These are phyloP conservation scores for Furcasterigmium furcatum DNA, from an alignment of 2,329 filamentous ascomycete species.

Conservation along the genomic window DNA sequence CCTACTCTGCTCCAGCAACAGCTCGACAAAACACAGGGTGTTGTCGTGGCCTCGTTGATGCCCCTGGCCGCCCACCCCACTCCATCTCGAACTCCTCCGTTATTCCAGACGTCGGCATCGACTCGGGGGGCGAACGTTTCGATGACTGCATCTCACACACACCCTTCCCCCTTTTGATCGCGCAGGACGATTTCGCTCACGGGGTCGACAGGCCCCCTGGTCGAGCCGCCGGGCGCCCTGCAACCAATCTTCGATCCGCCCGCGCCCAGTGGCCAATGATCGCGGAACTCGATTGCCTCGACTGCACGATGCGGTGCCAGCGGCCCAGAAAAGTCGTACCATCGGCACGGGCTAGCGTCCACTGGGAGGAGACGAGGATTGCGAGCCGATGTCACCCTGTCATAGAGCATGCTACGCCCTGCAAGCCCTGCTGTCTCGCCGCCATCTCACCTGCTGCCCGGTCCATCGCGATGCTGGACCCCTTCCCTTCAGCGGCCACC, in stretches of 20 bases:
- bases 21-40: no score
- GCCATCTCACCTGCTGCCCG: no score
- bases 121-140: no score
- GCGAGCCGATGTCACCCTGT: slow-evolving; percentile 7
- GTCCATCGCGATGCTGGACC: no score
- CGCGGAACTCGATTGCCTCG: slow-evolving; percentile 9
- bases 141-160: background rate
- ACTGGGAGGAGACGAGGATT: slow-evolving; percentile 6
- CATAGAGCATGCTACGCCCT: no score
- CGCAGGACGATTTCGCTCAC: background rate
- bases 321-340: slow-evolving; percentile 16
- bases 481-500: no score
- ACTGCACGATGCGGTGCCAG: slow-evolving; percentile 4
- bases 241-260: slow-evolving; percentile 17
- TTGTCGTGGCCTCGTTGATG: no score
- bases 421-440: slow-evolving; percentile 2
- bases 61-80: no score
- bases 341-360: slow-evolving; percentile 14
- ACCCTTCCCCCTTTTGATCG: background rate
- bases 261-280: slow-evolving; percentile 14
- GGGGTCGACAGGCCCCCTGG: slow-evolving; percentile 5
- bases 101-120: no score
- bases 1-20: no score
- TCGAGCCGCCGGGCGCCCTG: slow-evolving; percentile 8
- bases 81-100: no score